Evolutionary conservation across 2,329 filamentous ascomycete genomes (phyloP), one percentile per base, ranked within the genome.

Genomic region (Tolypocladium nubicola): DNA sequence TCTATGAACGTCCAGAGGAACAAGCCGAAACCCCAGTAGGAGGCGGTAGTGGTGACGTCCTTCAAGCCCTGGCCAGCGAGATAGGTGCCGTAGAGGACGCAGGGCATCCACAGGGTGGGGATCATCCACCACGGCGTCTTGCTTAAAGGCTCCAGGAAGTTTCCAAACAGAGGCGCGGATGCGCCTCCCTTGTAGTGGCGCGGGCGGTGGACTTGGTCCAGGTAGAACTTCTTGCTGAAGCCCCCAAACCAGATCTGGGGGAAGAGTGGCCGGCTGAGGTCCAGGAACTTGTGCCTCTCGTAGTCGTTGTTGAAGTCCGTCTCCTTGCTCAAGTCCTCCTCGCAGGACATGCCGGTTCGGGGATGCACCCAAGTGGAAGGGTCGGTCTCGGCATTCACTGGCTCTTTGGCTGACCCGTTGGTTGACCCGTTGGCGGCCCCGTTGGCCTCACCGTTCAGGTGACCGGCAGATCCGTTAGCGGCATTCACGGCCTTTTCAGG

Each of bases 141-240:
- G 71, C 87, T 92, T 59, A 99, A 76, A n/a, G 94, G 94, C 75
- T 99, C 94, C n/a, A 99, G 78, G 71, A 99, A 96, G 75, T 99
- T 97, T 59, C 94, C 94, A 73, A 99, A 99, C 30, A 99, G 75
- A 23, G 94, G 94, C 41, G 94, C 94, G 8, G 91, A 97, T 61
- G 85, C 85, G 58, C 94, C 94, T 62, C 93, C 93, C 70, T 86
- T 95, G 80, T 97, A 99, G 72, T 99, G 93, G 59, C 94, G 86
- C 21, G 94, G 94, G 50, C 94, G 87, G 71, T 99, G 94, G 55
- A 99, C 89, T 72, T 99, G 94, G 64, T 97, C 87, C 30, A 99
- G 81, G 69, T 99, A 99, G 70, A 99, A 99, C n/a, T 90, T 84
- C 72, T 97, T 99, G 70, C 77, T 84, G 75, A 97, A 99, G 37